phyloP scores from a whole-genome alignment of 805 yeast genomes.

The Ogataea paradorogensis region DNA sequence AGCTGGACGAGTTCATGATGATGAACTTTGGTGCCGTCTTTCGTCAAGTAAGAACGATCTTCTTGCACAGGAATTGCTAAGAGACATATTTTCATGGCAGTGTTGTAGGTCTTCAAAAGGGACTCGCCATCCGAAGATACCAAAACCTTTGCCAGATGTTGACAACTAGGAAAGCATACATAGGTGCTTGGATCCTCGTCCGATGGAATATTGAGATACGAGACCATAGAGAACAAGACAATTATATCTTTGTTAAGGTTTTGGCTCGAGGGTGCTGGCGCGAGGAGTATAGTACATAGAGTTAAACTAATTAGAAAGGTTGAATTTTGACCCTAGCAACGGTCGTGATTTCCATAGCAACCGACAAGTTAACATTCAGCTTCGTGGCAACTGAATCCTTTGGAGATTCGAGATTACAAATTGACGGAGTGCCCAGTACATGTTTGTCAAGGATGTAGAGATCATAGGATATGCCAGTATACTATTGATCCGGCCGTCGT shows the following conservation, averaged over 20 bases:
- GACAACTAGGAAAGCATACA: conserved; percentile 43
- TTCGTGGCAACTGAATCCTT: conserved; percentile 13
- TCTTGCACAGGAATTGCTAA: conserved; percentile 20
- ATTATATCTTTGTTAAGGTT: conserved; percentile 4
- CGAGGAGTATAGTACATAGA: conserved; percentile 7
- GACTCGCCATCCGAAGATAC: conserved; percentile 47
- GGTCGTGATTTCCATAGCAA: neutral
- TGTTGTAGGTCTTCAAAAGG: conserved; percentile 47
- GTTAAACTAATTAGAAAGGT: conserved; percentile 1
- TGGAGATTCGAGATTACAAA: conserved; percentile 10
- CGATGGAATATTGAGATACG: conserved; percentile 9
- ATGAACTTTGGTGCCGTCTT: conserved; percentile 39
- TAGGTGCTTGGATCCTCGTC: conserved; percentile 23
- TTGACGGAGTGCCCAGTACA: conserved; percentile 11
- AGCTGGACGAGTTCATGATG: conserved; percentile 37
- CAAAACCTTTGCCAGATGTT: conserved; percentile 47
- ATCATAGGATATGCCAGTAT: conserved; percentile 34
- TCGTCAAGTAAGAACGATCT: conserved; percentile 27
- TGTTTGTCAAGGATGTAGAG: conserved; percentile 31
- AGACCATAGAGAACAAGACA: conserved; percentile 11
- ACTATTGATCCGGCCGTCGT: conserved; percentile 41
- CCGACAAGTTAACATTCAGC: neutral
- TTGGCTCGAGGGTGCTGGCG: conserved; percentile 11
- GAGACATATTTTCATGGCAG: conserved; percentile 47
- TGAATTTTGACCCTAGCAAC: neutral